Base-by-base conservation (phyloP, 495 filamentous ascomycete genomes). In the Aspergillus panamensis region DNA sequence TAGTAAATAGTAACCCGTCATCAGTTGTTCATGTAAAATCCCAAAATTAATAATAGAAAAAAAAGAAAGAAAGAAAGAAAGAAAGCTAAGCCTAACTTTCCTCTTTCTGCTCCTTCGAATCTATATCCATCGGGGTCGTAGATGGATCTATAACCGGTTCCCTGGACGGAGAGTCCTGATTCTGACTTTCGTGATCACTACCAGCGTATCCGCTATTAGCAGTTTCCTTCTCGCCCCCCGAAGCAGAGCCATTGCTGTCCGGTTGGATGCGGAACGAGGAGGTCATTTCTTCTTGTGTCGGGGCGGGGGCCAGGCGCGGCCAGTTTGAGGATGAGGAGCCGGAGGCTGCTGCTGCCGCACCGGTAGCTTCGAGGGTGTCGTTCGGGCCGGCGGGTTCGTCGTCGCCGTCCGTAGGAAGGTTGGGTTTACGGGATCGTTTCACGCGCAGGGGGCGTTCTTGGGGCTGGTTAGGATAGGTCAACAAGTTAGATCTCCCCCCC, bases 401-500 rank as follows among this genome's bases (percentile, higher is more conserved):
- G 9, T 64, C 69, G 20, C 56, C 42, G 8, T 62, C 64, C 12
- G 63, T 45, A 17, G 59, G 53, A 7, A 70, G 47, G 40, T 71
- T 74, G 14, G 71, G 74, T 53, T 81, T 82, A 33, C 78, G 88
- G 32, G 87, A 86, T 47, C 92, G 87, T 79, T 97, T 97, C 31
- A 86, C 85, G 55, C 92, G 88, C 50, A 96, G 79, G 14, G 92
- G 92, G 61, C 94, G 92, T 70, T 96, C 91, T 74, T 93, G 87
- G 14, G 91, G 91, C 91, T 96, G 49, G 31, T 51, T 45, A 32
- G 32, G 7, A 33, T 19, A 33, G 10, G 53, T n/a, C n/a, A n/a
- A n/a, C n/a, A n/a, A n/a, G n/a, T n/a, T n/a, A n/a, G n/a, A n/a
- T n/a, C n/a, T n/a, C n/a, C 21, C 8, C 6, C 40, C 25, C 14